Evolutionary conservation across 306 rosid genomes (phyloP), one percentile per base, ranked within the genome.

Genomic region (Prunus fruticosa): DNA sequence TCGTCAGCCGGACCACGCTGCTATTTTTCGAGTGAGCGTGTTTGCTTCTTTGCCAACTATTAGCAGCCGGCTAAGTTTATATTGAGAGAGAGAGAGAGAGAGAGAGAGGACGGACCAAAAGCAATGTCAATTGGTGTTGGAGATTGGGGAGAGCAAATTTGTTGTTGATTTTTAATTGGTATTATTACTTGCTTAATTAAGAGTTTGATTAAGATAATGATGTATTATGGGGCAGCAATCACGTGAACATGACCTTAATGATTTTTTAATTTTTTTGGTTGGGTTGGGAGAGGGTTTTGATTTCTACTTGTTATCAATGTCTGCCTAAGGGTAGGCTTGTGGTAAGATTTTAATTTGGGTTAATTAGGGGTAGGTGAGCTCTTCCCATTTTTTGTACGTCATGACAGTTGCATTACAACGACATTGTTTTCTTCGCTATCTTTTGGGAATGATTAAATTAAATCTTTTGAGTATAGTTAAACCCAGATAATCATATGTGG

Each of bases 351-450:
- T 75, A 79, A 64, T 66, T 82, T 57, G 27, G 18, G 18, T 25
- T 23, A 5, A 2, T 30, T 4, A n/a, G 69, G 83, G 89, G 84
- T 82, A 66, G 89, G 87, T 84, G 72, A 75, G 73, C 61, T 82
- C 25, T 81, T 77, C 49, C 72, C 73, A 63, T 70, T 87, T 73
- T 64, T 78, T 75, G 69, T 50, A 69, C 79, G 75, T 71, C 76
- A 66, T 78, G 85, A 86, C 88, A 76, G 86, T 83, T 73, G 80
- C 82, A 67, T 60, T 43, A 79, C 68, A 76, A 75, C 67, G 49
- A 69, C 87, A 87, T 88, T 77, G 88, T 82, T 91, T 84, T 84
- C 79, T 74, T 80, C 83, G 67, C 82, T 85, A 81, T 72, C 75
- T 76, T 25, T 67, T 25, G 34, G 73, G 71, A 78, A 75, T 79